Base-by-base conservation (phyloP, 73 alveolate genomes). In the Paramecium sonneborni region DNA sequence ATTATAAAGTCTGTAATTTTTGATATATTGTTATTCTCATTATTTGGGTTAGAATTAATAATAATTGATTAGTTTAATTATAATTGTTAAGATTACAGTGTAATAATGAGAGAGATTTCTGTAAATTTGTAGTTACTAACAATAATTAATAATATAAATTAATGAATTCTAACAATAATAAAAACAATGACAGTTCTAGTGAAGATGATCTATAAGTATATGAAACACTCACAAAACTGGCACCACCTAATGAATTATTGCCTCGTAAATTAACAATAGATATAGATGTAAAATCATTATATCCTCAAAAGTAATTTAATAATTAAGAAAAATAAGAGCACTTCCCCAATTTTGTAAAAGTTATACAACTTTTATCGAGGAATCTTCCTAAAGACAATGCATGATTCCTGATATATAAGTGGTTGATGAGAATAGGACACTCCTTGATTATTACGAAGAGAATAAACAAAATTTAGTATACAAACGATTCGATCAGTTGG, bases 111-210 rank as follows among this genome's bases (percentile, higher is more conserved):
- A 52, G 12, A 52, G 67, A 52, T 52, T 52, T 52, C 67, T 14
- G 30, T 52, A 52, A 3, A 14, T n/a, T 52, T 52, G 30, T 14
- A 18, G 32, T 52, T 52, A 52, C n/a, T 52, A 52, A 52, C 67
- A 52, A 52, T 52, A 52, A n/a, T n/a, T n/a, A 52, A 52, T 52
- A 52, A 52, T 44, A 44, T 44, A 44, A 44, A 44, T 44, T 44
- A 38, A 35, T 38, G 88, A 37, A 76, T 37, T 38, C 69, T 43
- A 76, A 76, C 26, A 76, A 76, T 20, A 76, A 76, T 38, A 35
- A 76, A 8, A 76, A 76, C 39, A 76, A 76, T 76, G 88, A 76
- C 41, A 76, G 88, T 39, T 76, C 88, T 12, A 76, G 88, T 41
- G 88, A 76, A 39, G 88, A 76, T 76, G 88, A 76, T 39, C 32